Evolutionary conservation across 2,329 filamentous ascomycete genomes (phyloP).

Genomic region (Cytospora schulzeri): DNA sequence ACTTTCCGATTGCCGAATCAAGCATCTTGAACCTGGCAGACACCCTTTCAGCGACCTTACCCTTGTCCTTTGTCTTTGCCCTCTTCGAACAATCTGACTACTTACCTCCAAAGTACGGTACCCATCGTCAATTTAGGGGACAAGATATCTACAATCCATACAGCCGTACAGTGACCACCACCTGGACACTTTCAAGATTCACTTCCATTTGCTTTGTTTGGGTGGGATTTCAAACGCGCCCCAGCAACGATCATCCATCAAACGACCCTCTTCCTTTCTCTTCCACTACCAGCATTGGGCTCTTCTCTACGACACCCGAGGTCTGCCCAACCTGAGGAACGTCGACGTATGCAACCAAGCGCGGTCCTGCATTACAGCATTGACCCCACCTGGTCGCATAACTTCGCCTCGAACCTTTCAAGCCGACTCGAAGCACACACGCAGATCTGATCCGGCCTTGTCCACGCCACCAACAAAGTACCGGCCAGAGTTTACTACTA

Average conservation of each 20-base stretch:
- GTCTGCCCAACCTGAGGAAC: slow-evolving; percentile 8
- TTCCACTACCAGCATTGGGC: slow-evolving; percentile 2
- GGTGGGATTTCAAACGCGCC: background rate
- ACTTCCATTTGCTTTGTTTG: background rate
- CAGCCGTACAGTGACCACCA: background rate
- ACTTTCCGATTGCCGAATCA: slow-evolving; percentile 5
- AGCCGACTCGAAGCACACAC: slow-evolving; percentile 13
- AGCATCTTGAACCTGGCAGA: slow-evolving; percentile 3
- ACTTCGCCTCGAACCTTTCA: slow-evolving; percentile 13
- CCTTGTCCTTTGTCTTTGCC: slow-evolving; percentile 3
- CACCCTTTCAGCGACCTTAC: background rate
- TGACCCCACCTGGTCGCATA: slow-evolving; percentile 26
- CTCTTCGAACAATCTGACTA: background rate
- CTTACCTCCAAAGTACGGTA: background rate
- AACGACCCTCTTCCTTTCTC: background rate
- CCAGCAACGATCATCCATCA: background rate
- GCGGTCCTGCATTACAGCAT: slow-evolving; percentile 24
- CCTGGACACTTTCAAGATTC: background rate
- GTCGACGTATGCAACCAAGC: slow-evolving; percentile 13
- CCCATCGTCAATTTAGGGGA: background rate
- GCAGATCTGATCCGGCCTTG: background rate
- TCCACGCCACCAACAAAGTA: slow-evolving; percentile 9
- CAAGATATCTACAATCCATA: background rate
- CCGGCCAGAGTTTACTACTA: slow-evolving; percentile 8
- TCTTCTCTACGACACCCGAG: background rate